Base-by-base conservation (phyloP, 192 early-diverging fungal genomes). In the Gaertneriomyces semiglobifer region DNA sequence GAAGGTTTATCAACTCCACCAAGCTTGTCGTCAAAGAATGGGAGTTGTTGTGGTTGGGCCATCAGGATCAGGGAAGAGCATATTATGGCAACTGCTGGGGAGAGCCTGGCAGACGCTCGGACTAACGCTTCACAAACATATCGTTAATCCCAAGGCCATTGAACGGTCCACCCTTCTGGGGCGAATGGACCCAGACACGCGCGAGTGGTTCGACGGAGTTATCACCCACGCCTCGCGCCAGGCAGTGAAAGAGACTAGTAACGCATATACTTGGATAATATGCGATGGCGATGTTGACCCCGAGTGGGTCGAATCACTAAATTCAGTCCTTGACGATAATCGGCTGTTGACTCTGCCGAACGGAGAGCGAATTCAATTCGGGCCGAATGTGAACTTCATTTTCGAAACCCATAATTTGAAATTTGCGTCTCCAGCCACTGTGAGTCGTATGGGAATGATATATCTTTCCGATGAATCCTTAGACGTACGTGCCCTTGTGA, bases 361-460 rank as follows among this genome's bases (percentile, higher is more conserved):
- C 55, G 84, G 84, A 3, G 84, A 85, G 59, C 67, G 84, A n/a
- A 85, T 85, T 51, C 84, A 85, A 55, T 85, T 85, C 65, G 82
- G 81, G 0, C 76, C 77, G 0, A 85, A 85, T 59, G 78, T 85
- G 19, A 85, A 85, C 65, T 85, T 85, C 62, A 79, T 85, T 4
- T 85, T 85, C 58, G 84, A 85, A 68, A 82, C 84, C 12, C 79
- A 85, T 53, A 82, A 84, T 69, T 64, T 85, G 16, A 82, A 69
- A 38, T 85, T 80, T 72, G 84, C 84, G 12, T 85, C 84, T 7
- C 84, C 84, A 4, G 84, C 84, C 7, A 85, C 84, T 8, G 80
- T 85, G 6, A 82, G 79, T 63, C 66, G 84, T 45, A 85, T 85
- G 84, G 84, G 84, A n/a, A 85, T 85, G 84, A 85, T 85, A 38